These are phyloP conservation scores for Rhizopus delemar DNA, from an alignment of 371 early-diverging fungal species.

Conservation along the genomic window DNA sequence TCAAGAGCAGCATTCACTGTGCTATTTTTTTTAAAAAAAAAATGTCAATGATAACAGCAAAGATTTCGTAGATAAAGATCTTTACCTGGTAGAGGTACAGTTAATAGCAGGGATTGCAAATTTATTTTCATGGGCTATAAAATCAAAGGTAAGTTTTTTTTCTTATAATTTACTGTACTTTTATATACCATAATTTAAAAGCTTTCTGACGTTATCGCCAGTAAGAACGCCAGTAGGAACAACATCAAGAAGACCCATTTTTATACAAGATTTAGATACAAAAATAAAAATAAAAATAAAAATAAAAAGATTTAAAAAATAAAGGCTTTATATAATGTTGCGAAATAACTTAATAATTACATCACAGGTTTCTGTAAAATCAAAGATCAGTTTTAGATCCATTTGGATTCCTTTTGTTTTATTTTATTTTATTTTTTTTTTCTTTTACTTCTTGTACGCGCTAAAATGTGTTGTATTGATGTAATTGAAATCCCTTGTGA, in stretches of 20 bases:
- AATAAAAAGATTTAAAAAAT: slow-evolving; percentile 8
- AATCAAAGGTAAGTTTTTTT: background rate
- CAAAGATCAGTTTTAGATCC: slow-evolving; percentile 14
- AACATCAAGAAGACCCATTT: slow-evolving; percentile 75
- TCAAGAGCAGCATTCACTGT: slow-evolving; percentile 89
- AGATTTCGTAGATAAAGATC: too few species aligned
- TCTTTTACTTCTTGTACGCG: too few species aligned
- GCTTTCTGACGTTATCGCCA: slow-evolving; percentile 85
- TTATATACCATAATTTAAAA: slow-evolving; percentile 68
- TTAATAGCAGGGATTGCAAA: slow-evolving; percentile 94
- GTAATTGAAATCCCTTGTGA: too few species aligned
- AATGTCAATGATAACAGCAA: too few species aligned
- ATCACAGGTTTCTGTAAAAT: slow-evolving; percentile 6
- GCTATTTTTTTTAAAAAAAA: background rate
- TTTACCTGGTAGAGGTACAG: slow-evolving; percentile 81
- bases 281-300: background rate
- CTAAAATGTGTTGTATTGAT: too few species aligned
- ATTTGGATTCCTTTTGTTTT: too few species aligned
- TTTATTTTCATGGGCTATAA: slow-evolving; percentile 68
- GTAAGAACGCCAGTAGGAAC: slow-evolving; percentile 89
- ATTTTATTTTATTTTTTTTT: too few species aligned
- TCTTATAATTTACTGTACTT: background rate
- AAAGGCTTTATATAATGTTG: slow-evolving; percentile 9
- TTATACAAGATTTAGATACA: background rate
- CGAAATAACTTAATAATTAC: slow-evolving; percentile 10